Evolutionary conservation across 73 alveolate species (phyloP), one percentile per base, ranked within the genome.

Genomic region (Durusdinium trenchii): DNA sequence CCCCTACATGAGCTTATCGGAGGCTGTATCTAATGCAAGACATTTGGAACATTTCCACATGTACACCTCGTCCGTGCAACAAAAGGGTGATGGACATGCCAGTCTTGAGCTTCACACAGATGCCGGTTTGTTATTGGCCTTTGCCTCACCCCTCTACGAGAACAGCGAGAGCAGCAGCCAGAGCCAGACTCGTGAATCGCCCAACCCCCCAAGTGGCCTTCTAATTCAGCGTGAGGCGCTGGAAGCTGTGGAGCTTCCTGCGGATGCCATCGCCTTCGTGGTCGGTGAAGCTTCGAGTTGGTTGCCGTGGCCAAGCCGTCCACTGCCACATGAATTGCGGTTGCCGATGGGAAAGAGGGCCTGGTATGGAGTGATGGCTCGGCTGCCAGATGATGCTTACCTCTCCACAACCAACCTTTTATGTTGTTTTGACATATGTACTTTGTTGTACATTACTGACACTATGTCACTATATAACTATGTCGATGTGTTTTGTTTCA

Each of bases 101-200:
- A 87, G 95, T 45, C 95, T 87, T 40, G 95, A 73, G 35, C 95
- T 87, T 43, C 95, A 87, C 95, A 87, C 95, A 28, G 95, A 87
- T 45, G 95, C 95, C 48, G 95, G 95, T 46, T 61, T 87, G 85
- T 47, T 87, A 6, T 84, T 87, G 38, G 95, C 95, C 46, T 87
- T 87, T 51, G 79, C 95, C 71, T 87, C 95, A 40, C 95, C 95
- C 32, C 64, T 87, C 28, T 87, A 87, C 84, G 46, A 47, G 45
- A 14, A 3, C 6, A 16, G 57, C 42, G 79, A 6, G 10, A n/a
- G n/a, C n/a, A n/a, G n/a, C n/a, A n/a, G n/a, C n/a, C n/a, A n/a
- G n/a, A n/a, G n/a, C n/a, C n/a, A n/a, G n/a, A n/a, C n/a, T n/a
- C n/a, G n/a, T n/a, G n/a, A n/a, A n/a, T n/a, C n/a, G n/a, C 42